Conservation (phyloP, 2,329 filamentous ascomycete genomes). For the Ophiosphaerella herpotricha region DNA sequence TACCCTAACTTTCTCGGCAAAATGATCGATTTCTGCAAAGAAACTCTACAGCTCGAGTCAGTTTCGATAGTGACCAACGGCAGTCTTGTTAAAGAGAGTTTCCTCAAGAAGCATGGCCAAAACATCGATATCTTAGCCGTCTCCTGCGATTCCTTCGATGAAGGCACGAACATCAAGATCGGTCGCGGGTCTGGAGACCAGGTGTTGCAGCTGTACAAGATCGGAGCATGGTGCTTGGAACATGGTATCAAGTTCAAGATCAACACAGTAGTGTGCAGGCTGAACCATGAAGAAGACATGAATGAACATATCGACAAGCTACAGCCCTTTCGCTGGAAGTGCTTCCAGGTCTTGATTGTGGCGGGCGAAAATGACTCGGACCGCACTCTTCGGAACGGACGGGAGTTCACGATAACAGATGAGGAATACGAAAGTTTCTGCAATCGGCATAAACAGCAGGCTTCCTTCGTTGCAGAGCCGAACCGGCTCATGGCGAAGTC, state of each 20-base stretch:
- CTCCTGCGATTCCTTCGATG: conserved; percentile 60
- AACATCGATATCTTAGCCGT: conserved; percentile 61
- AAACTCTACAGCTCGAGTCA: conserved; percentile 55
- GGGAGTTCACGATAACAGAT: conserved; percentile 53
- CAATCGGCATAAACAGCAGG: conserved; percentile 40
- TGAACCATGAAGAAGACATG: conserved; percentile 56
- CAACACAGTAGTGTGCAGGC: conserved; percentile 59
- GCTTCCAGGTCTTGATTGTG: conserved; percentile 59
- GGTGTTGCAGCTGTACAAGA: conserved; percentile 50
- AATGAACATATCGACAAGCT: conserved; percentile 42
- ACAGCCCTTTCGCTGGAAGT: conserved; percentile 60
- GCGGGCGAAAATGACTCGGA: conserved; percentile 58
- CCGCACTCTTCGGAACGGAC: conserved; percentile 37
- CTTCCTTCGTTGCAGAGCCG: conserved; percentile 53
- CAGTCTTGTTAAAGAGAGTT: conserved; percentile 52
- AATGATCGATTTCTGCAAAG: conserved; percentile 56
- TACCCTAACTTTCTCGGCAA: conserved; percentile 52
- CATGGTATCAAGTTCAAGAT: conserved; percentile 61
- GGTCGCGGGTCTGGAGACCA: conserved; percentile 52
- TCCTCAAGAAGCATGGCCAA: conserved; percentile 48
- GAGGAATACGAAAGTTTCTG: conserved; percentile 56
- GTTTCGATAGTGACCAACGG: conserved; percentile 62
- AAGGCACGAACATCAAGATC: conserved; percentile 56
- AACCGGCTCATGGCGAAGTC: conserved; percentile 58
- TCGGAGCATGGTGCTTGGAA: conserved; percentile 53